Evolutionary conservation across 2,329 filamentous ascomycete species (phyloP).

Genomic region (Ustulina deusta): DNA sequence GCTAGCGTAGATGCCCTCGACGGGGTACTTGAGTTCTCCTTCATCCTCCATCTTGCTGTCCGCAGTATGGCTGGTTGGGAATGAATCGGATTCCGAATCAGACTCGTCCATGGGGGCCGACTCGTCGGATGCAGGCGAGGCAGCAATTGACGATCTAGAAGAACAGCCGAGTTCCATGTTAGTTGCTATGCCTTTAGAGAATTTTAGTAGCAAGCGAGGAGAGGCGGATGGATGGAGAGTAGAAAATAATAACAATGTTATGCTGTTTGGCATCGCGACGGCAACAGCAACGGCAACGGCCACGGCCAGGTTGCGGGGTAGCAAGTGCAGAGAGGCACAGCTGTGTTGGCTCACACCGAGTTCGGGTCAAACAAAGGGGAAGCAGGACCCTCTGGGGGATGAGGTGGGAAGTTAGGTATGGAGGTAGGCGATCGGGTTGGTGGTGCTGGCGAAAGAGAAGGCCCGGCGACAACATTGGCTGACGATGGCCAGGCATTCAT

Average conservation of each 20-base stretch:
- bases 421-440: background rate
- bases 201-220: background rate
- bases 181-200: background rate
- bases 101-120: constrained; percentile 93
- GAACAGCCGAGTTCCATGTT: constrained; percentile 12
- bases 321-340: background rate
- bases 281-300: background rate
- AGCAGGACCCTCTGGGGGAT: background rate
- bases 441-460: background rate
- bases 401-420: background rate
- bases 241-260: background rate
- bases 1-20: constrained; percentile 87
- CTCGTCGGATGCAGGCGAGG: constrained; percentile 79
- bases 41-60: constrained; percentile 55
- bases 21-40: constrained; percentile 76
- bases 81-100: constrained; percentile 77
- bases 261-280: background rate
- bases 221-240: background rate
- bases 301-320: background rate
- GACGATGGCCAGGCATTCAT: background rate
- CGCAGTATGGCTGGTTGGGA: constrained; percentile 53
- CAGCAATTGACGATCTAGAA: constrained; percentile 74
- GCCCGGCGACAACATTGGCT: background rate
- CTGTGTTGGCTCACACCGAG: background rate
- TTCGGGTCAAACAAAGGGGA: constrained; percentile 4